phyloP scores from a whole-genome alignment of 495 filamentous ascomycete genomes.

The Letharia columbiana region DNA sequence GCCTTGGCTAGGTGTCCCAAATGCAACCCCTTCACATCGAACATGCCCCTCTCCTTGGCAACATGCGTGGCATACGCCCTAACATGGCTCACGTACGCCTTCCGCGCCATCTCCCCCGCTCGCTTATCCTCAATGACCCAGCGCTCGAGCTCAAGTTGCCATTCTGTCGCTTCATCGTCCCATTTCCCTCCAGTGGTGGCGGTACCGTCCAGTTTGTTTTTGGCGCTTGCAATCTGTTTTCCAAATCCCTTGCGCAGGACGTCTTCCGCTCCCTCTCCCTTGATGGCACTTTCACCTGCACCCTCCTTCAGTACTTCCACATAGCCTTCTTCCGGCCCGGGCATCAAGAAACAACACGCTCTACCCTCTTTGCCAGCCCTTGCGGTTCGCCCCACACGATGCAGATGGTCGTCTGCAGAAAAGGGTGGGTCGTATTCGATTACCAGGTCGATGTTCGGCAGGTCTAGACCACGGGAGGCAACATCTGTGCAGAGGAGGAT shows the following conservation, averaged over 20 bases:
- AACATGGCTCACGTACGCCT: conserved; percentile 84
- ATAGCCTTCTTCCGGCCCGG: conserved; percentile 86
- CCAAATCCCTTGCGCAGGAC: conserved; percentile 54
- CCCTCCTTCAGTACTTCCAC: conserved; percentile 58
- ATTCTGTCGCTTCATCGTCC: conserved; percentile 65
- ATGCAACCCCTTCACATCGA: conserved; percentile 83
- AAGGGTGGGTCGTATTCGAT: conserved; percentile 94
- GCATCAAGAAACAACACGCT: conserved; percentile 79
- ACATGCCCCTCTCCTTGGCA: conserved; percentile 67
- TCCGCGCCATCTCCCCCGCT: conserved; percentile 61
- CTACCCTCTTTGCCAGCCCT: conserved; percentile 85
- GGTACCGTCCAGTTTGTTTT: conserved; percentile 29
- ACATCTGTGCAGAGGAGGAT: conserved; percentile 93
- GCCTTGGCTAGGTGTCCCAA: conserved; percentile 89
- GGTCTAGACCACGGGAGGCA: conserved; percentile 84
- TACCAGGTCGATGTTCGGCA: conserved; percentile 87
- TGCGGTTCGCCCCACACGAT: conserved; percentile 90
- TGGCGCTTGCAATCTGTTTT: conserved; percentile 31
- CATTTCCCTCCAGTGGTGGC: conserved; percentile 42
- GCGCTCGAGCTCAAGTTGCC: conserved; percentile 64
- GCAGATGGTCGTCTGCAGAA: conserved; percentile 80
- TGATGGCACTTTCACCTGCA: conserved; percentile 48
- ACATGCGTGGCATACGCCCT: conserved; percentile 93
- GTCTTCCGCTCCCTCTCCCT: conserved; percentile 49
- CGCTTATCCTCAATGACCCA: conserved; percentile 55